Conservation (phyloP, 768 basidiomycete genomes). For the Xanthoconium purpureum region DNA sequence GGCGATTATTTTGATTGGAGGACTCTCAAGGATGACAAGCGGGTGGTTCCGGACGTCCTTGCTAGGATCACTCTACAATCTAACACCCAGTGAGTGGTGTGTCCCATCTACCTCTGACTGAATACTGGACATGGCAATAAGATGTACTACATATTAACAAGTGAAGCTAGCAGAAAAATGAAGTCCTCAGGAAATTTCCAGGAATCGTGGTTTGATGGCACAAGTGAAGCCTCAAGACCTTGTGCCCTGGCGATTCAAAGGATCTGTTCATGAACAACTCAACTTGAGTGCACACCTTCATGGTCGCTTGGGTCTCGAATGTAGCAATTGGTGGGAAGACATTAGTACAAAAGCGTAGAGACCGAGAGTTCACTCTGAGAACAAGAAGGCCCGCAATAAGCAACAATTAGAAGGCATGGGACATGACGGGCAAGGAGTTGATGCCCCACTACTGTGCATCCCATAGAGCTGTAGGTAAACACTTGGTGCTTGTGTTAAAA, state of each 20-base stretch:
- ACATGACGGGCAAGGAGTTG: slow-evolving; percentile 5
- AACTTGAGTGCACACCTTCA: not conserved
- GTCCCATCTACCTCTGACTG: too few species aligned
- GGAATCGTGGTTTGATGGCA: not conserved
- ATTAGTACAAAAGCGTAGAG: not conserved
- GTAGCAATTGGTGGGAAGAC: not conserved
- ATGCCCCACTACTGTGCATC: not conserved
- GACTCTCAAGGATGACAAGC: too few species aligned
- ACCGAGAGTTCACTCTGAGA: not conserved
- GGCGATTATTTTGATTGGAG: too few species aligned
- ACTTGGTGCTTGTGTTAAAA: not conserved
- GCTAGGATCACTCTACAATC: too few species aligned
- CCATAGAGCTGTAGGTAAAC: slow-evolving; percentile 1
- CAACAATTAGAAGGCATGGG: slow-evolving; percentile 3
- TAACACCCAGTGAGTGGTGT: too few species aligned
- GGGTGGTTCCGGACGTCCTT: too few species aligned
- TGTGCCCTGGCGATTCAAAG: not conserved
- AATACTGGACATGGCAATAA: too few species aligned
- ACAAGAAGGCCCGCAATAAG: not conserved
- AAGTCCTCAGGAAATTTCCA: not conserved
- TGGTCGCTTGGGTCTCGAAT: not conserved
- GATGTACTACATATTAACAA: too few species aligned
- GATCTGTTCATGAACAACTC: slow-evolving; percentile 1
- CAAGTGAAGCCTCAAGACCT: not conserved
- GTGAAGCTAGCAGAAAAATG: not conserved